Evolutionary conservation across 108 stramenopile genomes (phyloP), one percentile per base, ranked within the genome.

Genomic region (Aurantiochytrium sp.): DNA sequence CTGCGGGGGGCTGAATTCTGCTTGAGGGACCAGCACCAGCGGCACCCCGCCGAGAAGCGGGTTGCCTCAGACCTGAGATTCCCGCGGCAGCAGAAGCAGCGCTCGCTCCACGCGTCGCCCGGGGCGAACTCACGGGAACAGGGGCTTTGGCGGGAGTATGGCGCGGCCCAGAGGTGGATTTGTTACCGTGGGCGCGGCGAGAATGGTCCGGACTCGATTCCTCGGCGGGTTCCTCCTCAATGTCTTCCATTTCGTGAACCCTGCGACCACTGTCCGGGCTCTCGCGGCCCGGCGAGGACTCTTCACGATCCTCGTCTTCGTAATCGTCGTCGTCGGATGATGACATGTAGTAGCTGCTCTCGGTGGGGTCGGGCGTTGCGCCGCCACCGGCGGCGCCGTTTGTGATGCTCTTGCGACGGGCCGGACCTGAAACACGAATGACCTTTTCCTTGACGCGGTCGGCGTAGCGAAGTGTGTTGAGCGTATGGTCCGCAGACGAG

Each of bases 381-480:
- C 10, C 23, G 19, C 25, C 49, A 35, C 43, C 76, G 76, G 49
- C 76, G 5, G 18, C 76, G 51, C 51, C 45, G 51, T 83, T 53
- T 12, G 76, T 53, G 51, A 83, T 83, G 51, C 76, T 47, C 51
- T 83, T 83, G 49, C 45, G 45, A 16, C 51, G 45, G 10, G 45
- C 6, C 6, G 45, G 23, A 55, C 23, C 49, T 0, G 49, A 47
- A 10, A 43, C 23, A 59, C 94, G 72, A 45, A 95, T 95, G 89
- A 92, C 91, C 92, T 97, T 95, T 89, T 98, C 97, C 92, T 98
- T 98, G 89, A 98, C 96, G 12, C 97, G 92, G 92, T 98, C 97
- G 0, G 97, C 98, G 89, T 98, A 99, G 12, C 99, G 94, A 58
- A 99, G 91, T 12, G 99, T 99, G 90, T 99, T 99, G 47, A 98